Base-by-base conservation (phyloP, 2,329 filamentous ascomycete genomes). In the Penicillium nordicum region DNA sequence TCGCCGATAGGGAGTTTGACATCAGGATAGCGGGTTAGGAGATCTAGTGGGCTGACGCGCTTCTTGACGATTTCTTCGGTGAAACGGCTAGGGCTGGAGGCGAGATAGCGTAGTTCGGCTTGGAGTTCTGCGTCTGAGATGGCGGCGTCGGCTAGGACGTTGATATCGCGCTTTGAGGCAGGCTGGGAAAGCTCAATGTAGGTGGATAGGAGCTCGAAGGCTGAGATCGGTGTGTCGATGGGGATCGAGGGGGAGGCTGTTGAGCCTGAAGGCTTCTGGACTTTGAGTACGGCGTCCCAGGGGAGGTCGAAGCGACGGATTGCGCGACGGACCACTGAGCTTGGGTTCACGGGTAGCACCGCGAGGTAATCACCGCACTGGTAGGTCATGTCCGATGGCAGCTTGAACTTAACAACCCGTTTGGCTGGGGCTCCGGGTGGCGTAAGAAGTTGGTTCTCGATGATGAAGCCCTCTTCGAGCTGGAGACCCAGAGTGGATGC, bases 361-460 rank as follows among this genome's bases (percentile, higher is more conserved):
- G 88, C 87, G 0, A 93, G 80, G 68, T 94, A 93, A 67, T 93
- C 89, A 14, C 89, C 90, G 2, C 87, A 82, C 38, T 82, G 80
- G 72, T 92, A 93, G 0, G 79, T 80, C 78, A 84, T 79, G 49
- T 81, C 83, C 0, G 79, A 81, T 0, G 89, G 89, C 1, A 93
- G 78, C 57, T 84, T 82, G 34, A 92, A 84, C 60, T 85, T 84
- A 21, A 90, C 81, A 59, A 87, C 81, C 25, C 83, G 82, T 76
- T 90, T 91, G 37, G 76, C 75, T 0, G 83, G 76, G 27, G 78
- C 79, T 0, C 75, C 79, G 1, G 76, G 73, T 0, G 79, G 69
- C 1, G 81, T 84, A 34, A 89, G 74, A 0, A 76, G 69, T 45
- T 74, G 76, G 41, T 82, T 80, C 8, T 80, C 77, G 0, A 85